Percentiles rank a stretch among this genome's conserved stretches.
Conservation (phyloP, 2,329 filamentous ascomycete genomes). For the Diaporthe vaccinii region DNA sequence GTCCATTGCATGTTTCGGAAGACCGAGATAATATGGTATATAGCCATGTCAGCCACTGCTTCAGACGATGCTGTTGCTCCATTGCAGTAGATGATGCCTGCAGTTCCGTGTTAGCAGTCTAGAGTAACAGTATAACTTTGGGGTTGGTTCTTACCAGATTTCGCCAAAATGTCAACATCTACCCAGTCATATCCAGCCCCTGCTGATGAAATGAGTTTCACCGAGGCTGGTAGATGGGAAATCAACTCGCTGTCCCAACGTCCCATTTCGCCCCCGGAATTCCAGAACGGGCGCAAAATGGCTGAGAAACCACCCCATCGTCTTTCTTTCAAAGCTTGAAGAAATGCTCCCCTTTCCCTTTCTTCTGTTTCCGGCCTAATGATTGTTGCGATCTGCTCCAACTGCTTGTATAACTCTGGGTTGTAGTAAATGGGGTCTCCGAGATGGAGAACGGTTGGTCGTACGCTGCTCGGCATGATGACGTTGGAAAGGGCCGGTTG, state of each 20-base stretch:
- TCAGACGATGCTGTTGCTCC: conserved; percentile 71
- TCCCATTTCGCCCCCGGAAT: conserved; percentile 75
- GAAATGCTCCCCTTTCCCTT: conserved; percentile 53
- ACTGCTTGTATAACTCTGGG: conserved; percentile 47
- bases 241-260: conserved; percentile 73
- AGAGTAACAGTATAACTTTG: background rate
- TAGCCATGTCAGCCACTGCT: conserved; percentile 71
- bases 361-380: conserved; percentile 54
- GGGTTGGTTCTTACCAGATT: conserved; percentile 71
- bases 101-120: conserved; percentile 62
- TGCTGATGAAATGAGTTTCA: conserved; percentile 71
- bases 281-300: conserved; percentile 72
- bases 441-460: conserved; percentile 50
- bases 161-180: conserved; percentile 70
- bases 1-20: conserved; percentile 72
- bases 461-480: conserved; percentile 2
- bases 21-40: conserved; percentile 70
- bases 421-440: conserved; percentile 51
- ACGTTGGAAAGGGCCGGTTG: background rate
- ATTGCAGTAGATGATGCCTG: conserved; percentile 72
- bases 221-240: conserved; percentile 63
- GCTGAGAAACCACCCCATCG: conserved; percentile 59
- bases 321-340: conserved; percentile 52
- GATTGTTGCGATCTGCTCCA: conserved; percentile 50
- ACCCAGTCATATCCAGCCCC: conserved; percentile 77